Evolutionary conservation across 805 yeast species (phyloP).

Genomic region (Saccharomyces paradoxus): DNA sequence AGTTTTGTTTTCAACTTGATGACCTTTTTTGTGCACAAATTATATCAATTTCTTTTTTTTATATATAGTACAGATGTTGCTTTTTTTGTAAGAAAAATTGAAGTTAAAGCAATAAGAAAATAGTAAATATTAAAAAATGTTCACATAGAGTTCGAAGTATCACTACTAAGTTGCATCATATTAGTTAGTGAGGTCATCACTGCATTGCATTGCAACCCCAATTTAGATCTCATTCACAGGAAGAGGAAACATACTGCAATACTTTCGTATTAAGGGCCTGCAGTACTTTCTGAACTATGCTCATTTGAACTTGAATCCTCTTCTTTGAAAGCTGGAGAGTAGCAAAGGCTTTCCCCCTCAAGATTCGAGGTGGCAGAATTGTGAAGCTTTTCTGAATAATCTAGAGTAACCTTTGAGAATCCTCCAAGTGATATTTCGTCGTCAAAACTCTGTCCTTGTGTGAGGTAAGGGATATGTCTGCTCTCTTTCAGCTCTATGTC

Average conservation of each 20-base stretch:
- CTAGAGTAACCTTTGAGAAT: constrained; percentile 4
- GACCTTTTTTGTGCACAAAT: no score
- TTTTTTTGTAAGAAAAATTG: no score
- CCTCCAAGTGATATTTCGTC: constrained; percentile 12
- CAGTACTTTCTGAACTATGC: background rate
- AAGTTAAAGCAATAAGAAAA: no score
- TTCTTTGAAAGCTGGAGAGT: background rate
- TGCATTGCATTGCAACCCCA: no score
- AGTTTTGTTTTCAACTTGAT: no score
- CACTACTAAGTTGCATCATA: no score
- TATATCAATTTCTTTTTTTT: no score
- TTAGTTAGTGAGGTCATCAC: no score
- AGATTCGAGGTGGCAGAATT: background rate
- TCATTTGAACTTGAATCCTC: background rate
- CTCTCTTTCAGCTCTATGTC: constrained; percentile 3
- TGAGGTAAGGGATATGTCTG: constrained; percentile 8
- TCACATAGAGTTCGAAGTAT: no score
- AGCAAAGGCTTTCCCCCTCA: background rate
- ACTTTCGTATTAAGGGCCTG: background rate
- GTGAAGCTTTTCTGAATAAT: background rate
- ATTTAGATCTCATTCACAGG: no score
- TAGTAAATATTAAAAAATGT: no score
- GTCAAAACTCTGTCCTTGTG: constrained; percentile 5
- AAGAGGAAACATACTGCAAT: background rate
- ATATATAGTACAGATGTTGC: no score